phyloP scores from a whole-genome alignment of 2,329 filamentous ascomycete species.

The Talaromyces rugulosus region DNA sequence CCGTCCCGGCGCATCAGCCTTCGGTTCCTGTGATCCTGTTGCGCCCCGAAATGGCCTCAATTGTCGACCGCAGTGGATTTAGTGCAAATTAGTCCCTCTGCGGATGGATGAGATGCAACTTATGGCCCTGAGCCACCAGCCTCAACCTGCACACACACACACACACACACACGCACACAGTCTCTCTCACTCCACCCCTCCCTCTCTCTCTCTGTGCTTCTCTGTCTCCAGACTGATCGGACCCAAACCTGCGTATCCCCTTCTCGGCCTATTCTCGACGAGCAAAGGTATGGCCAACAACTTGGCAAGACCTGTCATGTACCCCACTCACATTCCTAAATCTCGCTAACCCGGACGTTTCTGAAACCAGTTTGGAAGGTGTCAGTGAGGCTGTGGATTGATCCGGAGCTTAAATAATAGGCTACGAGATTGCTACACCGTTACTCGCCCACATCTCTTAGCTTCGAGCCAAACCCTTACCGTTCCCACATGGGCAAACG shows the following conservation, averaged over 20 bases:
- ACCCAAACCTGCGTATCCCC: not conserved
- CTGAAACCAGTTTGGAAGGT: not conserved
- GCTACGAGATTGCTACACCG: not conserved
- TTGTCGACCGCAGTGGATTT: not conserved
- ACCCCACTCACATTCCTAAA: not conserved
- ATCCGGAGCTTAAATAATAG: not conserved
- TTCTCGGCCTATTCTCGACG: not conserved
- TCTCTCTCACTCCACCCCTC: too few species aligned
- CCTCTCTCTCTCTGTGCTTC: too few species aligned
- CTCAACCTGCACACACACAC: not conserved
- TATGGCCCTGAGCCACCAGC: not conserved
- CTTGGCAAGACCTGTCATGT: not conserved
- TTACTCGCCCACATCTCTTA: not conserved
- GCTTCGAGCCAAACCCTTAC: not conserved
- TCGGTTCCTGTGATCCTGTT: not conserved
- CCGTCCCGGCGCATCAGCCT: constrained; percentile 29
- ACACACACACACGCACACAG: too few species aligned
- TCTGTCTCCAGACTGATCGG: not conserved
- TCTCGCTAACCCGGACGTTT: not conserved
- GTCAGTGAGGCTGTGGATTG: not conserved
- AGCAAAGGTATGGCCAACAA: not conserved
- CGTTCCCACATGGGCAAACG: not conserved
- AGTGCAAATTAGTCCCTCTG: not conserved
- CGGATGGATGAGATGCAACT: not conserved
- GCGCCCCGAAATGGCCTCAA: constrained; percentile 18